Conservation (phyloP, 306 rosid genomes). For the Prinsepia uniflora region DNA sequence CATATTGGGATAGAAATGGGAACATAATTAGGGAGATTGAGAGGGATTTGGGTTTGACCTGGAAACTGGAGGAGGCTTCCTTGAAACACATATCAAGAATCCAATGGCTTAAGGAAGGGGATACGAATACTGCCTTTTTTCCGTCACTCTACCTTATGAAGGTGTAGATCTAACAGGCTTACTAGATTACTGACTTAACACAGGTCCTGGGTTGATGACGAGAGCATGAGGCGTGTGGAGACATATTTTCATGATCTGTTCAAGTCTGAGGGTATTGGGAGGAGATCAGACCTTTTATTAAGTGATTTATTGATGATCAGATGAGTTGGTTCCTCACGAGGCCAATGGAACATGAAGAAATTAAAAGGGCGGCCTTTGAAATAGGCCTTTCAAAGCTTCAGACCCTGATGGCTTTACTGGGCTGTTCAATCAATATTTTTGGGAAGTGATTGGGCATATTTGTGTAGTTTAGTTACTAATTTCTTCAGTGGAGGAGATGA, state of each 20-base stretch:
- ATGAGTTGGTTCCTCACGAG: neutral
- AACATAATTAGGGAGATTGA: too few relatives aligned
- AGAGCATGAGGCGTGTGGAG: fast-evolving
- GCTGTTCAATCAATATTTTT: neutral
- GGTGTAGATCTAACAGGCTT: neutral
- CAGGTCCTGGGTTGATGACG: neutral
- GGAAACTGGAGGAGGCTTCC: neutral
- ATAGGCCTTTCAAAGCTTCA: neutral
- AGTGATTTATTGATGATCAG: neutral
- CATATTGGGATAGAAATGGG: too few relatives aligned
- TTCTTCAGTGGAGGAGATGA: fast-evolving
- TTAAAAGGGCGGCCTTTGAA: neutral
- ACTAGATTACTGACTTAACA: too few relatives aligned
- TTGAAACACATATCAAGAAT: neutral
- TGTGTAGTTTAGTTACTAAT: too few relatives aligned
- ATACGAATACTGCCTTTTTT: neutral
- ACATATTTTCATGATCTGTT: neutral
- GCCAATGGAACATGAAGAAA: fast-evolving
- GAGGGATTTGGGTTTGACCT: too few relatives aligned
- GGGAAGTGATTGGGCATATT: neutral
- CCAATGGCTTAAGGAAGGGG: neutral
- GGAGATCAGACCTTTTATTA: fast-evolving
- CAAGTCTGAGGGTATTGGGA: too few relatives aligned
- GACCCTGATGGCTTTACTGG: neutral
- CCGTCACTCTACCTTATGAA: neutral